phyloP scores from a whole-genome alignment of 148 eudicot species.

The Arctostaphylos glauca region DNA sequence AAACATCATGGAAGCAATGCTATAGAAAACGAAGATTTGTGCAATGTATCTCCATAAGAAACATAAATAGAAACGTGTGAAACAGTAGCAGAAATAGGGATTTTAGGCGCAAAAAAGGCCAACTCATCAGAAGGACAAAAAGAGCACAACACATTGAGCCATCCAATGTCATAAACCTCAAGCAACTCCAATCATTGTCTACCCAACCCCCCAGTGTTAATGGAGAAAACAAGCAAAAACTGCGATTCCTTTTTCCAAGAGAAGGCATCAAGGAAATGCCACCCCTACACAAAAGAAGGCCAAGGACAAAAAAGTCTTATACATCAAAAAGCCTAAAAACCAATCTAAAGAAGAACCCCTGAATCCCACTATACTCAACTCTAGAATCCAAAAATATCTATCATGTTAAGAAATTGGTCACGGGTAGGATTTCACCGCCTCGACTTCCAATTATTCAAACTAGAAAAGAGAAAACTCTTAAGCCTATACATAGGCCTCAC shows the following conservation, averaged over 20 bases:
- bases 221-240: background rate
- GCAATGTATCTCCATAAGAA: no score
- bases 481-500: no score
- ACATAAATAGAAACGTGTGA: no score
- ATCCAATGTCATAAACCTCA: background rate
- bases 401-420: background rate
- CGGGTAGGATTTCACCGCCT: background rate
- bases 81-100: no score
- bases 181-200: background rate
- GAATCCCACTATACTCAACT: background rate
- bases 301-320: background rate
- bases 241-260: background rate
- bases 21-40: no score
- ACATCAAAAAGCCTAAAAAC: background rate
- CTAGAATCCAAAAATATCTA: background rate
- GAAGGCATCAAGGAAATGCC: background rate
- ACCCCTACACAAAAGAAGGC: background rate
- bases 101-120: background rate
- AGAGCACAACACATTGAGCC: background rate
- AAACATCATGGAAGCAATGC: no score
- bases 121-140: background rate
- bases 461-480: no score
- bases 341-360: background rate
- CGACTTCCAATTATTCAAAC: no score
- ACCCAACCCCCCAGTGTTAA: background rate